Percentiles rank a stretch among this genome's conserved stretches.
Conservation (phyloP, 768 basidiomycete genomes). For the Podaxis carcinomalis region DNA sequence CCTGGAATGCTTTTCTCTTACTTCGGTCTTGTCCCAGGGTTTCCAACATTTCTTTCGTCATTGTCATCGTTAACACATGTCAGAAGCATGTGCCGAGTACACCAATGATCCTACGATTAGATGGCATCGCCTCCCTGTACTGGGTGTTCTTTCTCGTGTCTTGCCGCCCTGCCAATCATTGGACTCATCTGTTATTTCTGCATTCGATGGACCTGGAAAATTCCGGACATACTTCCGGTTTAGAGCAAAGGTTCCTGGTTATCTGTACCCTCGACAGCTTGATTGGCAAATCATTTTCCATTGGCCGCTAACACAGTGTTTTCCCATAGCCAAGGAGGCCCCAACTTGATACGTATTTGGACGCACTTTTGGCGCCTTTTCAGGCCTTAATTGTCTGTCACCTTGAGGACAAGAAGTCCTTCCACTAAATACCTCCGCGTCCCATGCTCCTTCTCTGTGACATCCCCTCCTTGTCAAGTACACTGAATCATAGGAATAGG, state of each 20-base stretch:
- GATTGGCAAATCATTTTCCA: slow-evolving; percentile 2
- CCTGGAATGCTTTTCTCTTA: slow-evolving; percentile 2
- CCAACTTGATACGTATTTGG: not conserved
- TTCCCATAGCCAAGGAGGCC: not conserved
- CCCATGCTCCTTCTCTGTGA: not conserved
- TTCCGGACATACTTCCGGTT: not conserved
- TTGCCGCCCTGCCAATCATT: not conserved
- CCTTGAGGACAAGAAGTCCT: slow-evolving; percentile 3
- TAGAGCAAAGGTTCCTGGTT: not conserved
- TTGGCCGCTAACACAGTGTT: not conserved
- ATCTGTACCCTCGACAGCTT: not conserved
- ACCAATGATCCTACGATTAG: slow-evolving; percentile 7
- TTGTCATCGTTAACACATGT: slow-evolving; percentile 3
- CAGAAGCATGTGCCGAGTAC: slow-evolving; percentile 1
- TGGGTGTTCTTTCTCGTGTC: not conserved
- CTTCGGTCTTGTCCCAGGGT: slow-evolving; percentile 1
- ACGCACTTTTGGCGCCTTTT: not conserved
- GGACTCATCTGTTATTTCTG: not conserved
- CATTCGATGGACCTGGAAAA: not conserved
- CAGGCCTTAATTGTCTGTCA: not conserved
- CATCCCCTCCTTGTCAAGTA: not conserved
- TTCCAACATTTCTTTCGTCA: not conserved
- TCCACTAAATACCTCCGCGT: not conserved
- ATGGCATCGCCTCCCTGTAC: not conserved
- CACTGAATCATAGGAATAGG: not conserved